Conservation (phyloP, 202 grass and related monocot species). For the Schoenoplectus triqueter region DNA sequence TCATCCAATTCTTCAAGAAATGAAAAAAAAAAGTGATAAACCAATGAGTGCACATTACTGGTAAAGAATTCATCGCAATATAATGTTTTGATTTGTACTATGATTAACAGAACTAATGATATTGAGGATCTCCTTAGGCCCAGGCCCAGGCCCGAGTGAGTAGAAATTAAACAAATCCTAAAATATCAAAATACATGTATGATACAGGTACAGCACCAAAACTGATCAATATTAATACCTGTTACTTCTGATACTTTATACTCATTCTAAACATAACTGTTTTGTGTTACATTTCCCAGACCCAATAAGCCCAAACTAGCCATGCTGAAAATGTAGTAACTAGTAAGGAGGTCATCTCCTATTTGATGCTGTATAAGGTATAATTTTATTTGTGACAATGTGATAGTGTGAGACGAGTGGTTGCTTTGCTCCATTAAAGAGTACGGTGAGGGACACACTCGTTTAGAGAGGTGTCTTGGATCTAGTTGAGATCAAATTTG, state of each 20-base stretch:
- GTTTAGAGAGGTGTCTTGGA: not conserved
- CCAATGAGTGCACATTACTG: not conserved
- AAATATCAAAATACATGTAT: not conserved
- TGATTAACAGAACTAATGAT: slow-evolving; percentile 3
- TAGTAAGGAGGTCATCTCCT: not conserved
- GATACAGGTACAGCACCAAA: slow-evolving; percentile 6
- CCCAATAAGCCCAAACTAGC: not conserved
- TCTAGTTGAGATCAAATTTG: not conserved
- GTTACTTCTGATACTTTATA: not conserved
- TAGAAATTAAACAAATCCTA: not conserved
- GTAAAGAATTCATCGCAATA: not conserved
- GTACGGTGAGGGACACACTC: not conserved
- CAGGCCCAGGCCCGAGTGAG: not conserved
- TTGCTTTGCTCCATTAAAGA: not conserved
- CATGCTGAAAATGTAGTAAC: not conserved
- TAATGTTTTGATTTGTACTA: not conserved
- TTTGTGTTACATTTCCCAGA: not conserved
- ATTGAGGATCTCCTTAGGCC: slow-evolving; percentile 15
- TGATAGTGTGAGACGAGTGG: not conserved
- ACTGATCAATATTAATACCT: slow-evolving; percentile 14
- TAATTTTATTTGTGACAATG: not conserved
- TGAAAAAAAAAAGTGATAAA: slow-evolving; percentile 20
- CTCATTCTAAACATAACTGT: not conserved
- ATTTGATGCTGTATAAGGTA: not conserved
- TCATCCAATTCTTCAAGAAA: slow-evolving; percentile 59